Percentiles rank a stretch among this genome's conserved stretches.
These are phyloP conservation scores for Pezicula radicicola DNA, from an alignment of 2,329 filamentous ascomycete genomes.

Conservation along the genomic window DNA sequence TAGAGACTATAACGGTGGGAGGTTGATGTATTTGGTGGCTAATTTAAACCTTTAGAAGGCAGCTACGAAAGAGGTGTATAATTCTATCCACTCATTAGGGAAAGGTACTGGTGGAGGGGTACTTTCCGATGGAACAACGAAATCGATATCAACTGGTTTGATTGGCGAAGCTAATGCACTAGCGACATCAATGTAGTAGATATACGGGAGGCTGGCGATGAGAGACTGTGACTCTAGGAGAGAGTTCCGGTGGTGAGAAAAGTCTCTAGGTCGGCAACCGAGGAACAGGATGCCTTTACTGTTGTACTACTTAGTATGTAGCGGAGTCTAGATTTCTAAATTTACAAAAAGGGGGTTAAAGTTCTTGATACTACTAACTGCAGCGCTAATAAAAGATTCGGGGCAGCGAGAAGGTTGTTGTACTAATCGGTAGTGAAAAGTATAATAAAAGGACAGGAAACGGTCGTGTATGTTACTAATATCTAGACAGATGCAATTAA, in stretches of 20 bases:
- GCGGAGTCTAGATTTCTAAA: neutral
- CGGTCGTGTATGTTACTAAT: neutral
- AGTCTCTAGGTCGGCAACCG: neutral
- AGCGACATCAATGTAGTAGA: neutral
- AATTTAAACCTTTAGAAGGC: too few relatives aligned
- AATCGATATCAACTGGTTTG: neutral
- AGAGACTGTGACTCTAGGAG: neutral
- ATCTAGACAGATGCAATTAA: neutral
- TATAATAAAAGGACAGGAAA: neutral
- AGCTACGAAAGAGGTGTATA: too few relatives aligned
- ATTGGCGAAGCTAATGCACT: neutral
- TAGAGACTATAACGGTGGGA: too few relatives aligned
- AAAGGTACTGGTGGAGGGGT: too few relatives aligned
- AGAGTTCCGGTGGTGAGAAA: neutral
- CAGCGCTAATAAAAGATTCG: neutral
- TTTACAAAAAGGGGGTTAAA: neutral
- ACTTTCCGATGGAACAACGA: too few relatives aligned
- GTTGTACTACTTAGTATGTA: neutral
- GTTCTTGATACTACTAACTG: neutral
- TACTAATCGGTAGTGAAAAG: neutral
- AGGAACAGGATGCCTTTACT: neutral
- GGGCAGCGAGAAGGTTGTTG: neutral
- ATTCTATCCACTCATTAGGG: too few relatives aligned
- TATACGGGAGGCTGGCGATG: neutral
- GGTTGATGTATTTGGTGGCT: too few relatives aligned